Evolutionary conservation across 352 stramenopile genomes (phyloP).

Genomic region (Blastocystis sp.): DNA sequence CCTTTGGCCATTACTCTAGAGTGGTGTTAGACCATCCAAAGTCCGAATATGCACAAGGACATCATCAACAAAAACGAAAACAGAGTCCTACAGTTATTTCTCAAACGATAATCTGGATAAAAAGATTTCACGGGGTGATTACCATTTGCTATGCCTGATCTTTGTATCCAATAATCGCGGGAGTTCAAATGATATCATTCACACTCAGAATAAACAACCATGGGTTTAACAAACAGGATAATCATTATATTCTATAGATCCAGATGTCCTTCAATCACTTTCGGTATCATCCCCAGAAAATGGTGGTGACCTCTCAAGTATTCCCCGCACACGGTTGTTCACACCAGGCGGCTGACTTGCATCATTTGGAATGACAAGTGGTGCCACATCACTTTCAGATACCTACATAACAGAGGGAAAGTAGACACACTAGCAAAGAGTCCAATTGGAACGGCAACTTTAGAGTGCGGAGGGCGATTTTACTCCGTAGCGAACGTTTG

Average conservation of each 20-base stretch:
- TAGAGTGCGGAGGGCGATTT: not conserved
- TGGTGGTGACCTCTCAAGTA: not conserved
- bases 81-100: not conserved
- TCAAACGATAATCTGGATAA: not conserved
- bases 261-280: not conserved
- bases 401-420: not conserved
- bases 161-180: too few relatives aligned
- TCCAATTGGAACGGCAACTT: not conserved
- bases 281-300: not conserved
- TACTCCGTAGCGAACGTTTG: conserved; percentile 39
- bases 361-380: not conserved
- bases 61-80: not conserved
- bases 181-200: too few relatives aligned
- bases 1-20: conserved; percentile 22
- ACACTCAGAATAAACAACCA: not conserved
- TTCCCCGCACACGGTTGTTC: not conserved
- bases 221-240: not conserved
- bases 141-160: too few relatives aligned
- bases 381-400: not conserved
- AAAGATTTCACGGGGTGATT: not conserved
- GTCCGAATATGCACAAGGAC: not conserved
- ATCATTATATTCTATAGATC: not conserved
- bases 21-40: not conserved
- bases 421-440: not conserved
- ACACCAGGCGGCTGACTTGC: not conserved